Evolutionary conservation across 768 basidiomycete species (phyloP), one percentile per base, ranked within the genome.

Genomic region (Calocybe gangraenosa): DNA sequence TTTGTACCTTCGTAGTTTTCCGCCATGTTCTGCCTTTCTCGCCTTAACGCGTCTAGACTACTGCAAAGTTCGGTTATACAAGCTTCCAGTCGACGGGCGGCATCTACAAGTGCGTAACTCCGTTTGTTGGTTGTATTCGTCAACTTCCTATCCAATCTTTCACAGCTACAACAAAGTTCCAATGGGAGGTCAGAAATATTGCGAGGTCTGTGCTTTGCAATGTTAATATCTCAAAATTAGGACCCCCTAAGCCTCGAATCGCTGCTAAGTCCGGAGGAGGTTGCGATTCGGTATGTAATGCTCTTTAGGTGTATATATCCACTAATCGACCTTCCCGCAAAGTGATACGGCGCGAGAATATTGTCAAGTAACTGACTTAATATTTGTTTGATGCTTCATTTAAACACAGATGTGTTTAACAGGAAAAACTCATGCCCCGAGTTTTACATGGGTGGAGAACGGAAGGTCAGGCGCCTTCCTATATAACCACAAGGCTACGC

Each of bases 401-500:
- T 33, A 28, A 35, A 18, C 8, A 30, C 38, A 33, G 21, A 38
- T 7, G 44, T 25, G n/a, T 13, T 28, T 3, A 30, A 40, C 57
- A 96, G 86, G 87, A 92, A 57, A 78, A 81, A 44, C 76, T 98
- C 4, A 66, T 79, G 44, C 92, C 95, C n/a, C 82, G 92, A 15
- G 87, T 98, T n/a, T 63, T 92, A 17, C 71, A 94, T 30, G 91
- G 82, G 22, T 92, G 91, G 77, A 72, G 94, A 44, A 91, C 84
- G 5, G 95, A 96, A 78, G 72, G 91, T 88, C 39, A 44, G 73
- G 53, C 10, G 23, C n/a, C 20, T 37, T 21, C 36, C 22, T 34
- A 47, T 37, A 35, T 31, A 8, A 7, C 30, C 17, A 44, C 8
- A 6, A 17, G 37, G 1, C 15, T 7, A 35, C 38, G 31, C 33